phyloP scores from a whole-genome alignment of 2,329 filamentous ascomycete species.

The Fusarium tanahbumbuense region DNA sequence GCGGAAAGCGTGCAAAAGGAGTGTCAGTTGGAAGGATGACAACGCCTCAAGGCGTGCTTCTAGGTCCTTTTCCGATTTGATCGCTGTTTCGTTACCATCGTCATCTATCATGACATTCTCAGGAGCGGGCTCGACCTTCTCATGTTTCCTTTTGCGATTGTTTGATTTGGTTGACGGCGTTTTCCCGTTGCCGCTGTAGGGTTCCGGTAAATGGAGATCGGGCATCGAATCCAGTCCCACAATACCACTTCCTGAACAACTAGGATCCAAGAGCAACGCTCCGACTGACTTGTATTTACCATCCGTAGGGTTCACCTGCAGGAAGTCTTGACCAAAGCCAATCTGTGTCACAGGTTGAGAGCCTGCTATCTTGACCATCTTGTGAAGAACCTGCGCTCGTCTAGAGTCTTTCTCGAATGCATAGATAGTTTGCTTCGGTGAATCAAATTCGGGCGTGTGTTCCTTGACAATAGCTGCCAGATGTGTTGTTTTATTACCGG shows the following conservation, averaged over 20 bases:
- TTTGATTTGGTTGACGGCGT: slow-evolving; percentile 34
- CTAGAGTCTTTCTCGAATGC: slow-evolving; percentile 82
- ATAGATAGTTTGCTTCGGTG: slow-evolving; percentile 64
- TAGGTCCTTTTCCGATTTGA: slow-evolving; percentile 67
- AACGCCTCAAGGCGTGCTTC: slow-evolving; percentile 76
- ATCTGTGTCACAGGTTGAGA: slow-evolving; percentile 75
- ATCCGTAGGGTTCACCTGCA: slow-evolving; percentile 75
- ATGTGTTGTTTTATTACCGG: slow-evolving; percentile 98
- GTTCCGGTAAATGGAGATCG: slow-evolving; percentile 68
- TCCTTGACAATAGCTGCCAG: slow-evolving; percentile 77
- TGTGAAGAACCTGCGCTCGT: slow-evolving; percentile 80
- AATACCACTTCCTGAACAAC: slow-evolving; percentile 95
- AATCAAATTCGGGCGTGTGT: slow-evolving; percentile 53
- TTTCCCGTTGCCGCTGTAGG: slow-evolving; percentile 39
- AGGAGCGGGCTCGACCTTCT: slow-evolving; percentile 49
- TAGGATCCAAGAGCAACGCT: slow-evolving; percentile 88
- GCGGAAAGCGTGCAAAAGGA: slow-evolving; percentile 84
- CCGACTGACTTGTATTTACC: slow-evolving; percentile 76
- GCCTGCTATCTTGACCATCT: slow-evolving; percentile 85
- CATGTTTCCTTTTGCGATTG: slow-evolving; percentile 61
- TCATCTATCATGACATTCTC: slow-evolving; percentile 64
- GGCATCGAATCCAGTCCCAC: slow-evolving; percentile 86
- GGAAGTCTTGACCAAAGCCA: slow-evolving; percentile 81
- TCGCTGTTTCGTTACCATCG: slow-evolving; percentile 65
- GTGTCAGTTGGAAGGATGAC: slow-evolving; percentile 81